Evolutionary conservation across 2,329 filamentous ascomycete species (phyloP), one percentile per base, ranked within the genome.

Genomic region (Aspergillus terreus): DNA sequence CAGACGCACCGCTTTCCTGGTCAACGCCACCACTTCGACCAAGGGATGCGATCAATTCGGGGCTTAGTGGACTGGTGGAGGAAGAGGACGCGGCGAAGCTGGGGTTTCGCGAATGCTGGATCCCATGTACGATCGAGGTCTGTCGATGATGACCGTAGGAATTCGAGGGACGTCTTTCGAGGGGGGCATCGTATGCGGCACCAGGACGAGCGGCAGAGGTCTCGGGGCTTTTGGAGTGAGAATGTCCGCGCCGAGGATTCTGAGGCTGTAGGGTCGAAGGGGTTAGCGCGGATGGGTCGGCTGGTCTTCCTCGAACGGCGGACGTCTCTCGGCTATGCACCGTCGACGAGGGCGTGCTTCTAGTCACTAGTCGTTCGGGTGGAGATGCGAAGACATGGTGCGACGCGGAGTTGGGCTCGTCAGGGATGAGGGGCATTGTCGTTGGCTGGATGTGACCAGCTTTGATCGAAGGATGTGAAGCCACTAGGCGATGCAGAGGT

Each of bases 121-220:
- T 71, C 49, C 94, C 92, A 83, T 97, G 90, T 51, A 97, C 92
- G 62, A 97, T 96, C 45, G 92, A 97, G 0, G 92, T 95, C 75
- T 99, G 91, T 50, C 94, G 86, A 73, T 97, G 91, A 71, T 99
- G 92, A 53, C 89, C 90, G 78, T 97, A 86, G 14, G 79, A 80
- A 53, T 72, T 73, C 6, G 71, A 75, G 33, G 72, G 71, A 48
- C 69, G 63, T 54, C 72, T 65, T 62, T 76, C 73, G 52, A 74
- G 58, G 50, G 61, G 62, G 43, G 58, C 66, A 59, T 73, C 71
- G 52, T 73, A 67, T 56, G 63, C 66, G 56, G 63, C 54, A 36
- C 59, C 63, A 30, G 71, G 66, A 23, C 72, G 70, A 44, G 54
- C 62, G 47, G 63, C 51, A 38, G 63, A 60, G 6, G 71, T 63